Conservation (phyloP, 345 rosid genomes). For the Toxicodendron radicans region DNA sequence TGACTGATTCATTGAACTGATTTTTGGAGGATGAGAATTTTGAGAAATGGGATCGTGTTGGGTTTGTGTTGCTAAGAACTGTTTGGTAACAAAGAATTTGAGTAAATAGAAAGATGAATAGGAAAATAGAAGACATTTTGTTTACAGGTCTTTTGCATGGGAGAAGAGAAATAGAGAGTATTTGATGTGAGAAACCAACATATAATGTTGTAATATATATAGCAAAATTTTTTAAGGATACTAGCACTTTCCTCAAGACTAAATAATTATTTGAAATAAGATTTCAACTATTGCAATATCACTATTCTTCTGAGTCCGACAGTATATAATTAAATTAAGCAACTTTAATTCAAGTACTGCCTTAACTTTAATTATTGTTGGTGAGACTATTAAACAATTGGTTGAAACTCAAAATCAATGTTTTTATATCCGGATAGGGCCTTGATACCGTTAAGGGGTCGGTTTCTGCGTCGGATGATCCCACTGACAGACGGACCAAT, state of each 20-base stretch:
- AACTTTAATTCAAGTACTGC: no score
- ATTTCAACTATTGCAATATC: not conserved
- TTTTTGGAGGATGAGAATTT: slow-evolving; percentile 32
- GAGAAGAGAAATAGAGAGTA: not conserved
- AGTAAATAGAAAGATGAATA: not conserved
- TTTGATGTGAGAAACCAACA: not conserved
- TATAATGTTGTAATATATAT: not conserved
- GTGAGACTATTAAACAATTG: no score
- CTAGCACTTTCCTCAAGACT: not conserved
- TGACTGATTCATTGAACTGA: slow-evolving; percentile 36
- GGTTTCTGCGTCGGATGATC: no score
- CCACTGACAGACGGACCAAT: no score
- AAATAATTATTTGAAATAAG: not conserved
- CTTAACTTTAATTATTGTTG: no score
- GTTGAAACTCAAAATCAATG: no score
- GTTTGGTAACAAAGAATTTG: not conserved
- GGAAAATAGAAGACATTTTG: not conserved
- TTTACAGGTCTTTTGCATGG: slow-evolving; percentile 1
- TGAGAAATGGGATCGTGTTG: slow-evolving; percentile 41
- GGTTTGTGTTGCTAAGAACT: not conserved
- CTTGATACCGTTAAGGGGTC: no score
- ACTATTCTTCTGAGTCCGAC: not conserved
- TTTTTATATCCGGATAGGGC: no score
- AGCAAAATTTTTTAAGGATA: no score
- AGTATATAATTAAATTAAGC: no score